Evolutionary conservation across 106 monocot genomes (phyloP).

Genomic region (Acorus calamus): DNA sequence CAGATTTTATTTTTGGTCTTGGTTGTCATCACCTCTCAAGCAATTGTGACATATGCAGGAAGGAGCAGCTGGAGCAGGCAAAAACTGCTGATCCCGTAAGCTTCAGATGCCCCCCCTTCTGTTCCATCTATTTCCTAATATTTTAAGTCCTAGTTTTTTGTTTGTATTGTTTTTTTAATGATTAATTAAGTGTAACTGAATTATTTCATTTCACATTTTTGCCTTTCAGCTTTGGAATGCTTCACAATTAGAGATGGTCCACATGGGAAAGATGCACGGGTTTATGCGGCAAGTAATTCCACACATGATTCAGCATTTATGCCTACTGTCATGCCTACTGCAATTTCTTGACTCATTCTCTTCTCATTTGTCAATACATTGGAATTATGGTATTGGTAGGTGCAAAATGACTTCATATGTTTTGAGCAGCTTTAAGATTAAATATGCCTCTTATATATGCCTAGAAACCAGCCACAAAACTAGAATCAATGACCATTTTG

Average conservation of each 20-base stretch:
- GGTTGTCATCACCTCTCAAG: neutral
- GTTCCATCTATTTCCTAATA: neutral
- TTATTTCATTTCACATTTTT: too few relatives aligned
- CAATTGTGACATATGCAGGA: slow-evolving; percentile 35
- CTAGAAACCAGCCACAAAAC: too few relatives aligned
- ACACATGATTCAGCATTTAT: too few relatives aligned
- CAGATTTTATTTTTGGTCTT: neutral
- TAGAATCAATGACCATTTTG: too few relatives aligned
- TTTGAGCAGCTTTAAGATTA: too few relatives aligned
- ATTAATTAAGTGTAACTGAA: neutral
- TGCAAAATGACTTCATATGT: too few relatives aligned
- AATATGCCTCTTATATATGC: too few relatives aligned
- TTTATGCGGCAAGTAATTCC: slow-evolving; percentile 70
- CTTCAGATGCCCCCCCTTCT: neutral
- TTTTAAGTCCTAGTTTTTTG: neutral
- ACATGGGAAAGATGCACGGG: slow-evolving; percentile 95
- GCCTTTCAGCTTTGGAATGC: slow-evolving; percentile 92
- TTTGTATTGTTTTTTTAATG: neutral
- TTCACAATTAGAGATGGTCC: slow-evolving; percentile 93
- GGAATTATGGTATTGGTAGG: too few relatives aligned
- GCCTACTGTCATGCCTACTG: too few relatives aligned
- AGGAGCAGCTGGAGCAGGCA: slow-evolving; percentile 78
- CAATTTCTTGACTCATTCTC: neutral
- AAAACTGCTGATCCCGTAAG: slow-evolving; percentile 81
- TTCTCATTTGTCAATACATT: neutral